Conservation (phyloP, 2,329 filamentous ascomycete species). For the Exophiala sideris region DNA sequence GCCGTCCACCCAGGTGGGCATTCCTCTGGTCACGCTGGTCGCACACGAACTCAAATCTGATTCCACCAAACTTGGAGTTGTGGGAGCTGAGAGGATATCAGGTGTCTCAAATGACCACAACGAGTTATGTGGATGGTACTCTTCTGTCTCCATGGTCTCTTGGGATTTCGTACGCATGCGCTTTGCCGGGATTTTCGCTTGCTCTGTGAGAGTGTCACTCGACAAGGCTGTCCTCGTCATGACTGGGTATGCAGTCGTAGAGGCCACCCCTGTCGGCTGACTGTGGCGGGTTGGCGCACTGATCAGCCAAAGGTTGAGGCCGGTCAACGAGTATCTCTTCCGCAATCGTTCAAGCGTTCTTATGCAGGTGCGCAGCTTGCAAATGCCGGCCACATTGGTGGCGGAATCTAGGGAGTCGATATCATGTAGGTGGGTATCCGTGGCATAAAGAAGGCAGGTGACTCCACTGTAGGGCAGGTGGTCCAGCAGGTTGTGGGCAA, state of each 20-base stretch:
- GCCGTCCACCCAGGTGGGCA: constrained; percentile 8
- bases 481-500: constrained; percentile 67
- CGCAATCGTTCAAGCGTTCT: constrained; percentile 80
- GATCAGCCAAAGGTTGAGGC: constrained; percentile 90
- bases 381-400: constrained; percentile 68
- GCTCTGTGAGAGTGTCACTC: not conserved
- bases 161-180: constrained; percentile 24
- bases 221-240: not conserved
- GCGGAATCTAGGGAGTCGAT: constrained; percentile 78
- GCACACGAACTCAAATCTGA: constrained; percentile 17
- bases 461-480: constrained; percentile 87
- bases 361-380: constrained; percentile 89
- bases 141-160: constrained; percentile 23
- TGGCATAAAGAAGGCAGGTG: constrained; percentile 83
- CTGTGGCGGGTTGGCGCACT: constrained; percentile 87
- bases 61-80: constrained; percentile 19
- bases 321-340: constrained; percentile 88
- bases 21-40: constrained; percentile 15
- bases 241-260: not conserved
- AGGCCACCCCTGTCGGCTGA: constrained; percentile 1
- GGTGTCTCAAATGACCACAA: constrained; percentile 19
- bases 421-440: constrained; percentile 89
- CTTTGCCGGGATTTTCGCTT: constrained; percentile 1
- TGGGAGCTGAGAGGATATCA: constrained; percentile 19
- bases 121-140: constrained; percentile 15